These are phyloP conservation scores for Sugiyamaella novakii DNA, from an alignment of 1,139 yeast species.

Conservation along the genomic window DNA sequence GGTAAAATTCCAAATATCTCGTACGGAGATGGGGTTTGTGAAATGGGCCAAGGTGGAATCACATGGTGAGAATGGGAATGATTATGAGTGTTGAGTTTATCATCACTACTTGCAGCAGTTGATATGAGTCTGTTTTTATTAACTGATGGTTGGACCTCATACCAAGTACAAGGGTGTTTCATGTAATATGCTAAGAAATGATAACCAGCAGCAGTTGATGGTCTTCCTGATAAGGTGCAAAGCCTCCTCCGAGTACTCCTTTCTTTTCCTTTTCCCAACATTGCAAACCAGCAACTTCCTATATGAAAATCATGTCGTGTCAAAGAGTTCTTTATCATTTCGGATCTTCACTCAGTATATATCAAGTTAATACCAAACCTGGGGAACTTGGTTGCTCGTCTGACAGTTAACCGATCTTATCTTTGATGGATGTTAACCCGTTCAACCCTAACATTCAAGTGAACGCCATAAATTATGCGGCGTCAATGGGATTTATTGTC, in stretches of 20 bases:
- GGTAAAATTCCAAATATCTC: constrained; percentile 60
- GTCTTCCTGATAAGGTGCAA: neutral
- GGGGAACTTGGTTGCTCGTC: no score
- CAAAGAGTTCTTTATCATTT: no score
- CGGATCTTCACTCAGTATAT: no score
- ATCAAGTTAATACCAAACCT: no score
- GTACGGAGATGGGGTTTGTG: constrained; percentile 68
- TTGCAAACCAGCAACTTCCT: neutral
- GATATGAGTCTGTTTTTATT: constrained; percentile 2
- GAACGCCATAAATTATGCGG: no score
- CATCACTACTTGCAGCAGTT: constrained; percentile 5
- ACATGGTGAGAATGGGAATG: neutral
- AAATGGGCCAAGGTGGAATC: constrained; percentile 57
- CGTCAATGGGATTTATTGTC: no score
- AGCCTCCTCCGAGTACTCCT: neutral
- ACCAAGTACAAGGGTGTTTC: neutral
- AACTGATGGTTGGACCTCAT: neutral
- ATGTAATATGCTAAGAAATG: neutral
- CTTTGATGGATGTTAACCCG: no score
- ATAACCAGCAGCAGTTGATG: neutral
- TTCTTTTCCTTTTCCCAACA: neutral
- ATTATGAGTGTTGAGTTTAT: neutral
- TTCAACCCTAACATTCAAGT: no score
- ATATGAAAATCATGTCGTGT: no score
- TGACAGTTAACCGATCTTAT: constrained; percentile 7